Base-by-base conservation (phyloP, 257 asterid genomes). In the Penstemon newberryi region DNA sequence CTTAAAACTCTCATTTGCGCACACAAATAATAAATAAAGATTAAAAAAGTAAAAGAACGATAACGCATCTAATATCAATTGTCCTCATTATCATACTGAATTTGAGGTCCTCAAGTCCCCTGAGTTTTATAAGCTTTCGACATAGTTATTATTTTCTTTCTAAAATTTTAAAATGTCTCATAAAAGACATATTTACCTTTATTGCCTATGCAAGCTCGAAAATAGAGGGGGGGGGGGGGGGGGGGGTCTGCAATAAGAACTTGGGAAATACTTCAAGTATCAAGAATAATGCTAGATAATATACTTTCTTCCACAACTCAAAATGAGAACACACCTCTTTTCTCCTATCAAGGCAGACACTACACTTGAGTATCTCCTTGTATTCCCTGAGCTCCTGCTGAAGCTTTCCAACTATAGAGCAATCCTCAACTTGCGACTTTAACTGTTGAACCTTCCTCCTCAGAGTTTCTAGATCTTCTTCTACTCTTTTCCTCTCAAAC, bases 311-410 rank as follows among this genome's bases (percentile, higher is more conserved):
- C 33, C 54, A 53, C 13, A 46, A 46, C 70, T 64, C 10, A 25
- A 69, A 44, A 61, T 52, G 25, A 58, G 62, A 74, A 58, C 33
- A 40, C 79, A 94, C 98, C 99, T 94, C 98, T 83, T 94, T 94
- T 75, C 96, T 80, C 78, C 91, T 81, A 58, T 94, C 96, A 79
- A 78, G 89, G 86, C 98, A 94, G 68, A 94, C 85, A 64, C 86
- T 80, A 77, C 99, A 94, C 77, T 87, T 91, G 45, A 94, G 90
- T 80, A 94, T 94, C 67, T 89, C 98, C 70, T 77, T 83, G 86
- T 89, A 94, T 80, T 89, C 96, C 76, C 58, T 83, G 47, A 91
- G 89, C 82, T 89, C 97, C 77, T 83, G 87, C 70, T 77, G 82
- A 66, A 89, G 96, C 88, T 89, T 94, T 77, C 86, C 86, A 58